Percentiles rank a stretch among this genome's conserved stretches.
These are phyloP conservation scores for Peronosclerospora sorghi DNA, from an alignment of 352 stramenopile genomes.

Conservation along the genomic window DNA sequence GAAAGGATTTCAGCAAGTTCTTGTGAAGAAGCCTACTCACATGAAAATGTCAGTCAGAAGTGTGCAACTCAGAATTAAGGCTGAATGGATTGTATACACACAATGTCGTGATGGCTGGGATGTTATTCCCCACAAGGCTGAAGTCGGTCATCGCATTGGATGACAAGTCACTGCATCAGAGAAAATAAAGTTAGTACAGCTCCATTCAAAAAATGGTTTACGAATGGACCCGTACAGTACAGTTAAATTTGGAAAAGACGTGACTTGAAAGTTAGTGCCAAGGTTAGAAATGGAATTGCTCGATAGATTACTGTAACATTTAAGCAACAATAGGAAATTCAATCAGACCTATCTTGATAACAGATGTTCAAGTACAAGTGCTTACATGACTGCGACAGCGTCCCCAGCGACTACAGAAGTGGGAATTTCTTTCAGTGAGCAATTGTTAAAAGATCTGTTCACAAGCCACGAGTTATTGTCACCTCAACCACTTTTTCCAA, in stretches of 20 bases:
- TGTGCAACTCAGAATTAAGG: background rate
- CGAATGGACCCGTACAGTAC: constrained; percentile 35
- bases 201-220: background rate
- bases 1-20: constrained; percentile 38
- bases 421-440: constrained; percentile 49
- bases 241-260: constrained; percentile 31
- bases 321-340: constrained; percentile 1
- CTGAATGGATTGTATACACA: constrained; percentile 8
- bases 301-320: constrained; percentile 22
- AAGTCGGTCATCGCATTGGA: constrained; percentile 33
- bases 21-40: constrained; percentile 27
- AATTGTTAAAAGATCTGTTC: constrained; percentile 54
- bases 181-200: background rate
- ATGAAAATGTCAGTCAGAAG: background rate
- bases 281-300: constrained; percentile 31
- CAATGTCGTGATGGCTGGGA: constrained; percentile 35
- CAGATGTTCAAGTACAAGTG: background rate
- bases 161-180: constrained; percentile 26
- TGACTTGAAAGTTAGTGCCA: constrained; percentile 25
- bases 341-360: background rate
- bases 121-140: constrained; percentile 21
- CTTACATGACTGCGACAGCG: constrained; percentile 30
- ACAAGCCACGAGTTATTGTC: constrained; percentile 1
- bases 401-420: constrained; percentile 35
- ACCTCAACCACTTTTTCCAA: no score